A percentile compares a stretch with the other conserved stretches of the same genome.
Evolutionary conservation across 768 basidiomycete genomes (phyloP).

Genomic region (Leccinum obscurum): DNA sequence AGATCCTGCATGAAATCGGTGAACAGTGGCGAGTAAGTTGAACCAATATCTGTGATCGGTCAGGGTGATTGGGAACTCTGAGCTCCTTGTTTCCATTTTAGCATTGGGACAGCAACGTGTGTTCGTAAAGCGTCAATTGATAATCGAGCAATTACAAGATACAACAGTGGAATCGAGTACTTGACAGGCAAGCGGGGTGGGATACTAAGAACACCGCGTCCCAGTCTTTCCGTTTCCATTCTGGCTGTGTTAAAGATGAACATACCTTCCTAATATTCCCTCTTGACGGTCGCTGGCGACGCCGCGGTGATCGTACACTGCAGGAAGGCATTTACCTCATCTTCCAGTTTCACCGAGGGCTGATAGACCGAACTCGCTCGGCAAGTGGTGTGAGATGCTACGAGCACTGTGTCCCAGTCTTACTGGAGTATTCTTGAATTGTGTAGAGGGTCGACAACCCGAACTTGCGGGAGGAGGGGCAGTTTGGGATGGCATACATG

Average conservation of each 20-base stretch:
- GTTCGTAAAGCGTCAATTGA: too few species aligned
- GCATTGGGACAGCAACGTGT: too few species aligned
- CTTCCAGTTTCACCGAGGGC: conserved; percentile 3
- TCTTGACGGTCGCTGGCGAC: neutral
- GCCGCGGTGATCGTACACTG: neutral
- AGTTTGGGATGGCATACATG: neutral
- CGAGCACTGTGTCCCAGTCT: neutral
- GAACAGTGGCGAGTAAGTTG: too few species aligned
- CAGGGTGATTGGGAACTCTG: too few species aligned
- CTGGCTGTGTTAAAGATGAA: too few species aligned
- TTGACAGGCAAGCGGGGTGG: neutral
- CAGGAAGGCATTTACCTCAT: conserved; percentile 3
- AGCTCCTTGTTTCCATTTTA: too few species aligned
- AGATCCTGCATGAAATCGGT: too few species aligned
- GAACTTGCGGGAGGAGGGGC: neutral
- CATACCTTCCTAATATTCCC: neutral
- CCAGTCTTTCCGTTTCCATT: neutral
- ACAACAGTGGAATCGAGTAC: too few species aligned
- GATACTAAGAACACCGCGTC: neutral
- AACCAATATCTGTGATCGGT: too few species aligned
- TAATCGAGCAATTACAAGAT: too few species aligned
- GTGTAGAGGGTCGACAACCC: conserved; percentile 10
- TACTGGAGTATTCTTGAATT: neutral
- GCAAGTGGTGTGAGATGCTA: neutral
- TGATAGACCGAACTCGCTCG: neutral